These are phyloP conservation scores for Senecio squalidus DNA, from an alignment of 140 eudicot genomes.

Conservation along the genomic window DNA sequence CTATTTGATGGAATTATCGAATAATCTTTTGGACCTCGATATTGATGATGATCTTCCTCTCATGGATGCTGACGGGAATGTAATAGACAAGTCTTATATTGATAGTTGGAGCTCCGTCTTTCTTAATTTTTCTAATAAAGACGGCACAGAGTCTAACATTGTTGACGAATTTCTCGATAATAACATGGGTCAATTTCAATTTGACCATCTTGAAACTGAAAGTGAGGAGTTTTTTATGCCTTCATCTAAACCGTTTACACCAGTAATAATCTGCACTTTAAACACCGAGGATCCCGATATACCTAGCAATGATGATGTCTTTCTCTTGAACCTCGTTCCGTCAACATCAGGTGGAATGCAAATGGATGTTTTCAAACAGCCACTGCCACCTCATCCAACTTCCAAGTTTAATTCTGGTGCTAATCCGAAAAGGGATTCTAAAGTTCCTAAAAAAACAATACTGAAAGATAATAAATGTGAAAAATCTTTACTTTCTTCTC, in stretches of 20 bases:
- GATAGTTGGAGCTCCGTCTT: conserved; percentile 46
- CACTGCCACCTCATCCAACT: conserved; percentile 17
- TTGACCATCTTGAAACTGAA: conserved; percentile 15
- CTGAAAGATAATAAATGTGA: conserved; percentile 16
- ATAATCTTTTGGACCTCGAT: conserved; percentile 37
- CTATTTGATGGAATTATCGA: conserved; percentile 33
- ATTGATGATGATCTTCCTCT: conserved; percentile 43
- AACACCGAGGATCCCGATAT: conserved; percentile 70
- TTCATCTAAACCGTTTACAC: conserved; percentile 21
- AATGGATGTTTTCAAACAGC: conserved; percentile 20
- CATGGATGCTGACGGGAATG: conserved; percentile 38
- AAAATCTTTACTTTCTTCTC: conserved; percentile 16
- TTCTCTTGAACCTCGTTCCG: conserved; percentile 39
- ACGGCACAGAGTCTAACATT: background rate
- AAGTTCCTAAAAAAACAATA: conserved; percentile 11
- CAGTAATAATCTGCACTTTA: conserved; percentile 47
- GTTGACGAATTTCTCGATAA: conserved; percentile 12
- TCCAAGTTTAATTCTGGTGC: conserved; percentile 23
- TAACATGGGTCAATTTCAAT: conserved; percentile 13
- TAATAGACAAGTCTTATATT: conserved; percentile 27
- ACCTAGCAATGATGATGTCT: conserved; percentile 80
- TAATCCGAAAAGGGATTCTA: conserved; percentile 10
- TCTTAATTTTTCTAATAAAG: conserved; percentile 37
- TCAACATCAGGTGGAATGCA: conserved; percentile 20
- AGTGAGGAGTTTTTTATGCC: conserved; percentile 18